These are phyloP conservation scores for Aspergillus fijiensis DNA, from an alignment of 2,329 filamentous ascomycete species.

Conservation along the genomic window DNA sequence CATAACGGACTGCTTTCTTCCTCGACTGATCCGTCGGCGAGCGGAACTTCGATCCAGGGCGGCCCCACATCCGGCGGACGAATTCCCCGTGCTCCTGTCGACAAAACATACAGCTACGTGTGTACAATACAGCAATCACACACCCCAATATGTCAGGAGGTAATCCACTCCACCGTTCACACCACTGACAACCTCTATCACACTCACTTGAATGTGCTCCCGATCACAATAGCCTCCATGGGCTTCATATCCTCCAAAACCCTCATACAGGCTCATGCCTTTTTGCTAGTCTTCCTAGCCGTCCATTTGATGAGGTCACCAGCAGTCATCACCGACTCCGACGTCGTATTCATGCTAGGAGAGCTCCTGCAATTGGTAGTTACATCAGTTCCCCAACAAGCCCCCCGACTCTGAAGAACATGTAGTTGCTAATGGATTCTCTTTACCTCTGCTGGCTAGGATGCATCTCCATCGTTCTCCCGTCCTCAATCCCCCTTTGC, in stretches of 20 bases:
- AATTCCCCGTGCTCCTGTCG: not conserved
- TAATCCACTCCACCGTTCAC: too few species aligned
- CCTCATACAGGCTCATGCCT: conserved; percentile 75
- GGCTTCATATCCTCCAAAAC: conserved; percentile 75
- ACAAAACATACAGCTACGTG: not conserved
- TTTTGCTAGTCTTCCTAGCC: conserved; percentile 81
- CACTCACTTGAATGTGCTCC: not conserved
- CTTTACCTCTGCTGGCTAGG: conserved; percentile 22
- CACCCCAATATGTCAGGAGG: too few species aligned
- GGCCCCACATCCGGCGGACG: not conserved
- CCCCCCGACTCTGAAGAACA: not conserved
- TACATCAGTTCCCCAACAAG: not conserved
- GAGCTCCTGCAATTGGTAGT: conserved; percentile 78
- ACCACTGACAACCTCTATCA: not conserved
- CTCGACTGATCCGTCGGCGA: not conserved
- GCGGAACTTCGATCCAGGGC: not conserved
- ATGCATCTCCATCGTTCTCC: conserved; percentile 65
- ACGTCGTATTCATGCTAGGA: conserved; percentile 76
- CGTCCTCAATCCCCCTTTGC: conserved; percentile 66
- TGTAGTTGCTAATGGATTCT: not conserved
- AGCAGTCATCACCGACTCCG: conserved; percentile 70
- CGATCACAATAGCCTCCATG: conserved; percentile 55
- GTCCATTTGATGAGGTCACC: conserved; percentile 81
- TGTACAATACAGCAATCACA: not conserved
- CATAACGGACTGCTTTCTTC: not conserved